Conservation (phyloP, 1,139 yeast species). For the Scheffersomyces parashehatae region DNA sequence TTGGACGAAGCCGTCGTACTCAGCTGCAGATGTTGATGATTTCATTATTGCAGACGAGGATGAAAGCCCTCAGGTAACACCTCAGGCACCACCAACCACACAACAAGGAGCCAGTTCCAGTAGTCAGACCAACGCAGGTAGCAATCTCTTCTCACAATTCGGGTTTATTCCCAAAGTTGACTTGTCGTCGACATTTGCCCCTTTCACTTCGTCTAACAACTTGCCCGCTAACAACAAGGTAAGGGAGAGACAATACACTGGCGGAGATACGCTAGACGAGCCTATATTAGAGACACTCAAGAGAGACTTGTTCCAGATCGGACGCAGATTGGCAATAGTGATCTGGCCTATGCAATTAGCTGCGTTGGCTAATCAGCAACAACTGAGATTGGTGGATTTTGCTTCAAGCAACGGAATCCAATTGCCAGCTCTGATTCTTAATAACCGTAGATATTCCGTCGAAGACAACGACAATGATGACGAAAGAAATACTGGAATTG, state of each 20-base stretch:
- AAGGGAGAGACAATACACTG: slow-evolving; percentile 71
- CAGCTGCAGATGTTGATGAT: slow-evolving; percentile 15
- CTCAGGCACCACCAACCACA: slow-evolving; percentile 1
- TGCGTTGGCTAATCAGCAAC: slow-evolving; percentile 46
- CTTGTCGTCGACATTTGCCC: slow-evolving; percentile 40
- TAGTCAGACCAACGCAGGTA: neutral
- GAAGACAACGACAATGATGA: slow-evolving; percentile 31
- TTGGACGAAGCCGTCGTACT: slow-evolving; percentile 11
- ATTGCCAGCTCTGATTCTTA: slow-evolving; percentile 39
- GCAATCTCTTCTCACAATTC: neutral
- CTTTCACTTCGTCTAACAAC: slow-evolving; percentile 27
- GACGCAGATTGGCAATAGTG: slow-evolving; percentile 62
- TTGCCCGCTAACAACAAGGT: slow-evolving; percentile 53
- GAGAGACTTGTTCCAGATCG: slow-evolving; percentile 69
- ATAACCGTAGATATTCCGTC: slow-evolving; percentile 31
- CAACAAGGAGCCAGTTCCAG: neutral
- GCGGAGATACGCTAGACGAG: slow-evolving; percentile 86
- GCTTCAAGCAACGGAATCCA: slow-evolving; percentile 48
- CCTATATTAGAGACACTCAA: slow-evolving; percentile 69
- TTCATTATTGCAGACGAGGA: slow-evolving; percentile 25
- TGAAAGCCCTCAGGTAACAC: slow-evolving; percentile 2
- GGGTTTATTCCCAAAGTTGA: slow-evolving; percentile 40
- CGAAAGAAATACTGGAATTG: slow-evolving; percentile 15
- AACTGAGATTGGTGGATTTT: slow-evolving; percentile 40
- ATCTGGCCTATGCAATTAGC: slow-evolving; percentile 67